These are phyloP conservation scores for Claviceps sp. DNA, from an alignment of 2,329 filamentous ascomycete species.

Conservation along the genomic window DNA sequence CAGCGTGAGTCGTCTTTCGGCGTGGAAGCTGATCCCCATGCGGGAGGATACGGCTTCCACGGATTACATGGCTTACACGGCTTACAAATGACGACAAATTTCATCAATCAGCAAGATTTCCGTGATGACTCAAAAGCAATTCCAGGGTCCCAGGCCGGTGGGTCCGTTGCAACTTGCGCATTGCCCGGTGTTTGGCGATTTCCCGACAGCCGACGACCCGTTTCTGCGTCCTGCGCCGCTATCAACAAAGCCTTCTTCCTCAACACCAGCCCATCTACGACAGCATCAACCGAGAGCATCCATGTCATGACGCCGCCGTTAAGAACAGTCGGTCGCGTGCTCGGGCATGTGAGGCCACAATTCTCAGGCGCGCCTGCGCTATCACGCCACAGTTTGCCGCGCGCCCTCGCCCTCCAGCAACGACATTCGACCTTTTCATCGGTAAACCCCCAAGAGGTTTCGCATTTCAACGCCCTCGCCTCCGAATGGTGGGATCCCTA, in stretches of 20 bases:
- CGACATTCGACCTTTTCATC: conserved; percentile 39
- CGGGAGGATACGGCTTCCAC: no score
- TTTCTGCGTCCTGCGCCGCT: neutral
- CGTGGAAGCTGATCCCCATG: no score
- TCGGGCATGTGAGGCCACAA: neutral
- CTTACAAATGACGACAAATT: no score
- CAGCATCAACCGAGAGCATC: neutral
- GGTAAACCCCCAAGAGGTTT: conserved; percentile 79
- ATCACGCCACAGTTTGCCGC: neutral
- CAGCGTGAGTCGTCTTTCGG: no score
- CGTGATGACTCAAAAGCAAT: no score
- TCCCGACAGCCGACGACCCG: neutral
- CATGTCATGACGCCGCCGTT: conserved; percentile 2
- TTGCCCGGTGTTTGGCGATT: neutral
- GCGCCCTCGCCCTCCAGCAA: conserved; percentile 1
- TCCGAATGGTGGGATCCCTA: conserved; percentile 96
- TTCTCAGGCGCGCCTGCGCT: neutral
- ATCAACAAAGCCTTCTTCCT: neutral
- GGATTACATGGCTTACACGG: no score
- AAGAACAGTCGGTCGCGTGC: conserved; percentile 1
- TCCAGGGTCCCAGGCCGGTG: neutral
- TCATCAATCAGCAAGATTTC: no score
- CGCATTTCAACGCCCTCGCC: conserved; percentile 88
- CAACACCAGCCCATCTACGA: neutral
- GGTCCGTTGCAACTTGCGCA: neutral